These are phyloP conservation scores for Termitomyces sp. DNA, from an alignment of 1,284 basidiomycete species.

Conservation along the genomic window DNA sequence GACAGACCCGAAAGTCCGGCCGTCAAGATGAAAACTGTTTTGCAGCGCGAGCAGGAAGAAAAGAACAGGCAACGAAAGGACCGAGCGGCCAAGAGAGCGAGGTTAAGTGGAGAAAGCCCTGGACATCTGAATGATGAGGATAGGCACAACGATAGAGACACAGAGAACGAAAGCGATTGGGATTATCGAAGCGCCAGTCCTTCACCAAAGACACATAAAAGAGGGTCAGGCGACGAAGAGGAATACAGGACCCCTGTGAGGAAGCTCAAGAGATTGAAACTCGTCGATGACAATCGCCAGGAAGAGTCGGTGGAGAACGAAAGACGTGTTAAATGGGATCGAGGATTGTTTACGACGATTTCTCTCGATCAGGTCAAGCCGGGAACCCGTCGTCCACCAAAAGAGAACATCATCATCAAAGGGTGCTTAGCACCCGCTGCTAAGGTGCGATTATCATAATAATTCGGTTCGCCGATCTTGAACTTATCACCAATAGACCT, in stretches of 20 bases:
- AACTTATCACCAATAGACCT: slow-evolving; percentile 34
- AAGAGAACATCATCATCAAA: slow-evolving; percentile 41
- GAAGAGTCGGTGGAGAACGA: slow-evolving; percentile 27
- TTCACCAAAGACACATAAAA: slow-evolving; percentile 34
- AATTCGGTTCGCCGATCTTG: background rate
- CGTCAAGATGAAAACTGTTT: slow-evolving; percentile 66
- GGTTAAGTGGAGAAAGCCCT: slow-evolving; percentile 37
- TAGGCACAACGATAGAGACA: slow-evolving; percentile 25
- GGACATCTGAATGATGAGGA: slow-evolving; percentile 22
- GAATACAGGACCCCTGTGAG: slow-evolving; percentile 69
- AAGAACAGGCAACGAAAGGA: slow-evolving; percentile 54
- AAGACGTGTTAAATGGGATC: slow-evolving; percentile 77
- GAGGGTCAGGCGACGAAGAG: slow-evolving; percentile 77
- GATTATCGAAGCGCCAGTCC: slow-evolving; percentile 26
- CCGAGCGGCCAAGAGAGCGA: slow-evolving; percentile 61
- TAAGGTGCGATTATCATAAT: slow-evolving; percentile 43
- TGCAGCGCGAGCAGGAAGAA: slow-evolving; percentile 70
- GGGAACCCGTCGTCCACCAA: slow-evolving; percentile 37
- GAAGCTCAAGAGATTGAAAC: slow-evolving; percentile 32
- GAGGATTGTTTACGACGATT: slow-evolving; percentile 55
- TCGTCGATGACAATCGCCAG: slow-evolving; percentile 27
- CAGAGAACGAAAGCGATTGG: slow-evolving; percentile 26
- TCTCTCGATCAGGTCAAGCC: slow-evolving; percentile 58
- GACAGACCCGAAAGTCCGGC: slow-evolving; percentile 73
- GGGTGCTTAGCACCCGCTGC: slow-evolving; percentile 61